Conservation (phyloP, 345 rosid species). For the Ailanthus altissimus region DNA sequence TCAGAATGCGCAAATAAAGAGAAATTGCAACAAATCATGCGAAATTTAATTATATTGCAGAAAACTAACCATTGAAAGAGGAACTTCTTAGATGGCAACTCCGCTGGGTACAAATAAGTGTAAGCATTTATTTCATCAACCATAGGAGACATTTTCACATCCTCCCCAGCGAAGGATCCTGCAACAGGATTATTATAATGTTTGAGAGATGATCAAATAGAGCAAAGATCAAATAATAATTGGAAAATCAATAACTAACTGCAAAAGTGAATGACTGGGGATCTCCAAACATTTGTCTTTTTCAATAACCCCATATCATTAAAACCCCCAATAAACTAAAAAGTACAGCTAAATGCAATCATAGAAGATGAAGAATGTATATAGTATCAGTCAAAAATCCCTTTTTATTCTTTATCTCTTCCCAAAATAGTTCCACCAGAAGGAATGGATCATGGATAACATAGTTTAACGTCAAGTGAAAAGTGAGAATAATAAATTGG, state of each 20-base stretch:
- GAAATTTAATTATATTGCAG: not conserved
- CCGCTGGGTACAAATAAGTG: constrained; percentile 70
- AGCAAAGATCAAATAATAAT: not conserved
- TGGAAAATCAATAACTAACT: not conserved
- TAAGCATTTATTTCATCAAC: constrained; percentile 87
- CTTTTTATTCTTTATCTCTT: not conserved
- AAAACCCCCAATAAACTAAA: not conserved
- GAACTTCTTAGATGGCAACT: constrained; percentile 63
- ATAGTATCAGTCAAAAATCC: not conserved
- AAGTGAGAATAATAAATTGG: not conserved
- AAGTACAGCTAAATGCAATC: not conserved
- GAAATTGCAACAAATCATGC: not conserved
- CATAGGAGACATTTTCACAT: constrained; percentile 52
- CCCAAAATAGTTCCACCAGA: not conserved
- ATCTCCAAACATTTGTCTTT: not conserved
- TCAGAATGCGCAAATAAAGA: not conserved
- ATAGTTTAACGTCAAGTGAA: not conserved
- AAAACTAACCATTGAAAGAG: constrained; percentile 71
- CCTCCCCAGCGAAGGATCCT: constrained; percentile 62
- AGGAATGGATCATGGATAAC: not conserved
- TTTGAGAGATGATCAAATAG: not conserved
- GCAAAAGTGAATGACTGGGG: not conserved
- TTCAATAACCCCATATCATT: not conserved
- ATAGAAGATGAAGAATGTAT: not conserved
- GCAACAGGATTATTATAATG: constrained; percentile 28